Evolutionary conservation across 495 filamentous ascomycete species (phyloP).

Genomic region (Neurospora discreta): DNA sequence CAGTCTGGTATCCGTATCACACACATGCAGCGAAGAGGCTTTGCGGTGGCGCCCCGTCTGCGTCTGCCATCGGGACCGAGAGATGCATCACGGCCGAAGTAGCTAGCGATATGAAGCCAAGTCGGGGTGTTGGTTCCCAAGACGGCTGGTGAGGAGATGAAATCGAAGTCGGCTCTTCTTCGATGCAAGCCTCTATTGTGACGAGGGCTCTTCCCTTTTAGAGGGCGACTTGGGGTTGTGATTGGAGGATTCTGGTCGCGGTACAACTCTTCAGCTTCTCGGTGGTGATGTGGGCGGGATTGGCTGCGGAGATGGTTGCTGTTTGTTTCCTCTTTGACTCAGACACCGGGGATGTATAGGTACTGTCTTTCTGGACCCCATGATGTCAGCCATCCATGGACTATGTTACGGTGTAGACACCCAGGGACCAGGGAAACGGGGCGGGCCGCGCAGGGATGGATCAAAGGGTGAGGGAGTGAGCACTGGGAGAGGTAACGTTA

Average conservation of each 20-base stretch:
- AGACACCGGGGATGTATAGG: neutral
- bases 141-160: neutral
- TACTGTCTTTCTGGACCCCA: neutral
- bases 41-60: neutral
- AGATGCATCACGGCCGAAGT: slow-evolving; percentile 1
- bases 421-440: neutral
- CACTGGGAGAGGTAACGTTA: neutral
- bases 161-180: neutral
- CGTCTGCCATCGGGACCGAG: slow-evolving; percentile 5
- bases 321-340: neutral
- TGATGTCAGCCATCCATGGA: neutral
- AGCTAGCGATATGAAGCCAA: neutral
- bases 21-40: neutral
- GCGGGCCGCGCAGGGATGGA: neutral
- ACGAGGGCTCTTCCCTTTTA: neutral
- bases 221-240: neutral
- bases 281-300: neutral
- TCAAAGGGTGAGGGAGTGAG: neutral
- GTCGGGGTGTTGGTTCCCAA: slow-evolving; percentile 1
- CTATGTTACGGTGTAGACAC: neutral
- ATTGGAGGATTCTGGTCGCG: neutral
- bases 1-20: neutral
- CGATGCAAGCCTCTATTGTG: neutral
- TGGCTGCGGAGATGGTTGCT: neutral
- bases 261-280: neutral